Base-by-base conservation (phyloP, 169 alveolate species). In the Plasmodium knowlesi region DNA sequence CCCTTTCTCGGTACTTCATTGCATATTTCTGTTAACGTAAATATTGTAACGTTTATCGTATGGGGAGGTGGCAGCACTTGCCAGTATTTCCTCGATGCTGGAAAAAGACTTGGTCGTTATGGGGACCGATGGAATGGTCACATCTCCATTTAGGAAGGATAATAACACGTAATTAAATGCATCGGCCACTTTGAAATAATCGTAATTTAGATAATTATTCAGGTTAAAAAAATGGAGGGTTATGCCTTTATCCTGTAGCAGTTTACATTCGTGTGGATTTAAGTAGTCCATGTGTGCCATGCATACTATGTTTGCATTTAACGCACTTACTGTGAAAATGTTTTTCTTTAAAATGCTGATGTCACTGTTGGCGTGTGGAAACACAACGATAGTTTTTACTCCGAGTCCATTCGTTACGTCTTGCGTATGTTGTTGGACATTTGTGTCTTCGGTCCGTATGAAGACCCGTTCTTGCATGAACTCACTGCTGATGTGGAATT, bases 201-300 rank as follows among this genome's bases (percentile, higher is more conserved):
- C 93, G 67, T 86, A 86, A 41, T 74, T 25, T 32, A 86, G 30
- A 70, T 86, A 86, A 76, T 86, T 74, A 43, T n/a, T 86, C 39
- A 86, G 61, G 80, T 86, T 86, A 61, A 86, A 86, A 76, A 86
- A 86, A 43, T 86, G 93, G 28, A 86, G 50, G 5, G 79, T 67
- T 30, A 86, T 74, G 39, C 93, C 85, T 28, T 86, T 86, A 5
- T 86, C 85, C 39, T 74, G 67, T 28, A 86, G 32, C 22, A 86
- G 32, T 37, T 86, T 86, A 50, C 93, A 86, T 86, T 86, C 93
- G 37, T 86, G 80, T 34, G 93, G 93, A 86, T 34, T 86, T 86
- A 86, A 86, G 67, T 74, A 86, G 76, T 86, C 93, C 28, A 86
- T 34, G 67, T 73, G 30, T 16, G 54, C 16, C 25, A 84, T 86